These are phyloP conservation scores for Aurifilum marmelostoma DNA, from an alignment of 2,329 filamentous ascomycete species.

Conservation along the genomic window DNA sequence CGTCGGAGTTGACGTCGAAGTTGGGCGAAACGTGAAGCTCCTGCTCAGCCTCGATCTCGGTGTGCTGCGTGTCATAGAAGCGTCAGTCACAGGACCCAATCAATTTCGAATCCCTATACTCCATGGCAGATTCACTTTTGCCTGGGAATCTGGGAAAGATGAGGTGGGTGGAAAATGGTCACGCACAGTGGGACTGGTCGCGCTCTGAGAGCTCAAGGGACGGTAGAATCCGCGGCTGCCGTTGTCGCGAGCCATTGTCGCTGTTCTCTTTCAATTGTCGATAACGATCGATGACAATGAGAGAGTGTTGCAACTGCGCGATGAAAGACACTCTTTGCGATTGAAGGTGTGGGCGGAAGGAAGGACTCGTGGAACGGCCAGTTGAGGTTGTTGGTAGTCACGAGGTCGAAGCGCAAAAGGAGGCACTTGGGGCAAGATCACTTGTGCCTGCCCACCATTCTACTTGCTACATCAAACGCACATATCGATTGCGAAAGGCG, in stretches of 20 bases:
- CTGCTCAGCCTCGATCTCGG: not conserved
- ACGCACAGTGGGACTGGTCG: not conserved
- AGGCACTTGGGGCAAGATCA: not conserved
- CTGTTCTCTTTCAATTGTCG: not conserved
- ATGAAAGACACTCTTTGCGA: not conserved
- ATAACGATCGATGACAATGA: not conserved
- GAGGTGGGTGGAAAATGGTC: not conserved
- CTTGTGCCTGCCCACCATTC: not conserved
- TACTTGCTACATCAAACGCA: not conserved
- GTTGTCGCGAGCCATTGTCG: slow-evolving; percentile 23
- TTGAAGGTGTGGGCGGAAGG: not conserved
- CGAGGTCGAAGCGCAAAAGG: not conserved
- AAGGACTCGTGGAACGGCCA: not conserved
- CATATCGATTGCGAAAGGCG: too few species aligned
- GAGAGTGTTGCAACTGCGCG: not conserved
- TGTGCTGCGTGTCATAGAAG: not conserved
- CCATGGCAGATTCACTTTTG: too few species aligned
- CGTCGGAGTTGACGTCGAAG: not conserved
- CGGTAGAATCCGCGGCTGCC: slow-evolving; percentile 9
- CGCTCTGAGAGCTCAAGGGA: slow-evolving; percentile 1
- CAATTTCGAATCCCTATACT: not conserved
- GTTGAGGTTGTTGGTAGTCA: not conserved
- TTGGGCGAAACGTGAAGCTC: not conserved
- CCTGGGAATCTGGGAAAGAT: not conserved
- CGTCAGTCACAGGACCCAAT: not conserved